Percentiles rank a stretch among this genome's conserved stretches.
These are phyloP conservation scores for Nematodospora anomalae DNA, from an alignment of 1,139 yeast species.

Conservation along the genomic window DNA sequence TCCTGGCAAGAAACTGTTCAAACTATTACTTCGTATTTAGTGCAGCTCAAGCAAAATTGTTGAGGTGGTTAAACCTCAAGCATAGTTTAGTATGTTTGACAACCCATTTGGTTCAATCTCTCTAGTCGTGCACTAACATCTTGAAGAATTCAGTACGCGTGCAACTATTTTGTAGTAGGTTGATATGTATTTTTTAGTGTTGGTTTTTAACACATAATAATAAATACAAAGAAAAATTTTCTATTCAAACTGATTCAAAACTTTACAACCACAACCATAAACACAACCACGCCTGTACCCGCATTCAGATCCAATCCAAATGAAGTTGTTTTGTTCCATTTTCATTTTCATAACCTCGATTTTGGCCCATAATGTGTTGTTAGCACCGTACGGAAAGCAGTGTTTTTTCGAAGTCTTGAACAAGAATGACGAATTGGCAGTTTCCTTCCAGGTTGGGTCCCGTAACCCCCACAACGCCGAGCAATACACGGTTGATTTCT, in stretches of 20 bases:
- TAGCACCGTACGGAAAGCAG: constrained; percentile 83
- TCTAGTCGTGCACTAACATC: no score
- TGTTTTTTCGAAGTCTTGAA: constrained; percentile 87
- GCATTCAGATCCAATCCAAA: no score
- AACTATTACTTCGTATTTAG: no score
- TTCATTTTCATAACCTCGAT: constrained; percentile 21
- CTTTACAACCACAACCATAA: constrained; percentile 1
- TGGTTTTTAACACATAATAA: no score
- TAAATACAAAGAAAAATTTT: background rate
- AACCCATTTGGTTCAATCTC: no score
- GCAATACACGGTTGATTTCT: constrained; percentile 75
- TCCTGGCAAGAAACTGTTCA: no score
- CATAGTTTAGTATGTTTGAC: no score
- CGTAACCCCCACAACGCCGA: constrained; percentile 77
- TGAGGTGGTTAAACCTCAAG: no score
- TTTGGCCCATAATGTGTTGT: constrained; percentile 74
- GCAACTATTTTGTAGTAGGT: no score
- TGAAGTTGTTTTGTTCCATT: constrained; percentile 8
- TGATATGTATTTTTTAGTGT: no score
- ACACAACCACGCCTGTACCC: background rate
- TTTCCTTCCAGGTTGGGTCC: constrained; percentile 92
- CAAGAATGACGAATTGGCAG: constrained; percentile 81
- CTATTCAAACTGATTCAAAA: background rate
- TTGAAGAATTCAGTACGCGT: no score
- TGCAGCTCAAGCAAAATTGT: no score